phyloP scores from a whole-genome alignment of 768 basidiomycete genomes.

The Suillus subalutaceus region DNA sequence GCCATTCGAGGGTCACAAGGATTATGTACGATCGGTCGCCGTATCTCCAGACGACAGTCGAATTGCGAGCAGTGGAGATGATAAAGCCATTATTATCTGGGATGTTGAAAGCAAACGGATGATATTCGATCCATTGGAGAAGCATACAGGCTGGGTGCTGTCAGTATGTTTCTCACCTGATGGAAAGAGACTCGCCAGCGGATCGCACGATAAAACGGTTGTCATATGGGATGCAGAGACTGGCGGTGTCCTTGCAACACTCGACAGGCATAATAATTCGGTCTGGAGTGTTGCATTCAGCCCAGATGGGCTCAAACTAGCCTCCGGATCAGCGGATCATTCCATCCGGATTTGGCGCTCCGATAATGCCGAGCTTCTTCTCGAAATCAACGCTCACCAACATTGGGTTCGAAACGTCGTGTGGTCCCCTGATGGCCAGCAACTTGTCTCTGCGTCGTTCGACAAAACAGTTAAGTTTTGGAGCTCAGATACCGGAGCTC shows the following conservation, averaged over 20 bases:
- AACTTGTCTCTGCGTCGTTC: slow-evolving; percentile 16
- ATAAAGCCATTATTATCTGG: slow-evolving; percentile 33
- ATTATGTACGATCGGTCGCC: slow-evolving; percentile 33
- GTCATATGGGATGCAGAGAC: slow-evolving; percentile 11
- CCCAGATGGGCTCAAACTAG: slow-evolving; percentile 15
- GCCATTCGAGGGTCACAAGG: slow-evolving; percentile 33
- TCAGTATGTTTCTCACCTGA: slow-evolving; percentile 15
- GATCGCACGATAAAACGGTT: slow-evolving; percentile 12
- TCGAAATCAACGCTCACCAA: slow-evolving; percentile 1
- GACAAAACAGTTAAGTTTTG: slow-evolving; percentile 32
- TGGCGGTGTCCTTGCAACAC: slow-evolving; percentile 5
- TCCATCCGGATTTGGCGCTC: slow-evolving; percentile 13
- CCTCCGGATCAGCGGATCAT: slow-evolving; percentile 15
- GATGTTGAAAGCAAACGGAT: slow-evolving; percentile 29
- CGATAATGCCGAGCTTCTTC: neutral
- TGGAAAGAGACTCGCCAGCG: slow-evolving; percentile 10
- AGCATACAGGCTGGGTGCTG: slow-evolving; percentile 2
- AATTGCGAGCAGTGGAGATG: slow-evolving; percentile 37
- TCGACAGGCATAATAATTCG: neutral
- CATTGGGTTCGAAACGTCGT: slow-evolving; percentile 31
- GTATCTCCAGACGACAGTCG: slow-evolving; percentile 36
- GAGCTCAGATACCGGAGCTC: slow-evolving; percentile 31
- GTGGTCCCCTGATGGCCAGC: slow-evolving; percentile 26
- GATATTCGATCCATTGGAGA: slow-evolving; percentile 27
- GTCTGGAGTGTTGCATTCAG: slow-evolving; percentile 16